These are phyloP conservation scores for Epipyxis sp. DNA, from an alignment of 108 stramenopile species.

Conservation along the genomic window DNA sequence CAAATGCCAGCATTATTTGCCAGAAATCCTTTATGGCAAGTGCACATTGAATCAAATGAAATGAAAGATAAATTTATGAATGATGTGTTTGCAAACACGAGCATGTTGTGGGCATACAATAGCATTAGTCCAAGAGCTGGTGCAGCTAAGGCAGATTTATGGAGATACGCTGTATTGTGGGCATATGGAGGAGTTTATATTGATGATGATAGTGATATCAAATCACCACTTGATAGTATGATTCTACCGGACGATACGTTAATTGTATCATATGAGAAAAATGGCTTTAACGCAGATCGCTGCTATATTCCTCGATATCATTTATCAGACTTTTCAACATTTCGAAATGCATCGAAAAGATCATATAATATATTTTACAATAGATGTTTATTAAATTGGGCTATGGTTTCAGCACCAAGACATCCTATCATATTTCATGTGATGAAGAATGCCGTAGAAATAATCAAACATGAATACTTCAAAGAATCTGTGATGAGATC, in stretches of 20 bases:
- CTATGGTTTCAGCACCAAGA: background rate
- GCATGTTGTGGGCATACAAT: slow-evolving; percentile 17
- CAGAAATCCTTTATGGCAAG: background rate
- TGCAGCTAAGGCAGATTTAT: slow-evolving; percentile 23
- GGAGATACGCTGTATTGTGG: slow-evolving; percentile 15
- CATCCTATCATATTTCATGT: background rate
- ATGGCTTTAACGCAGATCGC: slow-evolving; percentile 14
- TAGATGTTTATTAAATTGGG: slow-evolving; percentile 12
- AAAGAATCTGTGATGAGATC: slow-evolving; percentile 2
- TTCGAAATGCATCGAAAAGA: background rate
- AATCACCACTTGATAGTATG: background rate
- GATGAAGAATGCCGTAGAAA: slow-evolving; percentile 20
- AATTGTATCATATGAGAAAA: slow-evolving; percentile 17
- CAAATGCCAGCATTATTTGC: background rate
- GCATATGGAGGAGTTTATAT: slow-evolving; percentile 19
- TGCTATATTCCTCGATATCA: slow-evolving; percentile 19
- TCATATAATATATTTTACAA: background rate
- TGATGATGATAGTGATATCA: slow-evolving; percentile 21
- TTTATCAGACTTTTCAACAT: slow-evolving; percentile 10
- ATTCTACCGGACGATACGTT: background rate
- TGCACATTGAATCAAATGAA: background rate
- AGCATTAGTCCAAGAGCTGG: background rate
- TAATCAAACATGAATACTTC: slow-evolving; percentile 22
- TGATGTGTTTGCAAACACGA: background rate
- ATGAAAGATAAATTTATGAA: slow-evolving; percentile 12